phyloP scores from a whole-genome alignment of 192 early-diverging fungal genomes.

The Allomyces macrogynus region DNA sequence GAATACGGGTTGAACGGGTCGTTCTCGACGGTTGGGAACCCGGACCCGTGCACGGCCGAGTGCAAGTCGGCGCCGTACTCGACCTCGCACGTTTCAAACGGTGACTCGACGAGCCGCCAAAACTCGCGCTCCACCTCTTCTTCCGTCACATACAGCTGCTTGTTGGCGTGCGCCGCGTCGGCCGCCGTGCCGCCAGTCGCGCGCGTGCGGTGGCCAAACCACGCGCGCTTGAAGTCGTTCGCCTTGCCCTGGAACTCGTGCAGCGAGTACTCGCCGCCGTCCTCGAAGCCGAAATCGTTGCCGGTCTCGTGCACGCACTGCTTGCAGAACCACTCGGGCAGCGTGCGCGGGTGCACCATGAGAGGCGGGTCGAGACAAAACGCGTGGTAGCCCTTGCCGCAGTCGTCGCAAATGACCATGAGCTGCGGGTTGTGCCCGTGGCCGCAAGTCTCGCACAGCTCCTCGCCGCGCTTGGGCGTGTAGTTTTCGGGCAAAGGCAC shows the following conservation, averaged over 20 bases:
- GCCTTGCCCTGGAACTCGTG: slow-evolving; percentile 55
- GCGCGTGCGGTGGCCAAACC: slow-evolving; percentile 35
- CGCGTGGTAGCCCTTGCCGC: slow-evolving; percentile 64
- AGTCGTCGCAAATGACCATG: slow-evolving; percentile 73
- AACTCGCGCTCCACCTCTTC: slow-evolving; percentile 75
- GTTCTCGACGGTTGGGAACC: slow-evolving; percentile 52
- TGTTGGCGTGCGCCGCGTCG: background rate
- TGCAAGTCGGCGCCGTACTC: slow-evolving; percentile 95
- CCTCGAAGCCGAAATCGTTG: slow-evolving; percentile 85
- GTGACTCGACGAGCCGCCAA: slow-evolving; percentile 72
- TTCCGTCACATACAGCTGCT: slow-evolving; percentile 30
- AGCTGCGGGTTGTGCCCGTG: slow-evolving; percentile 22
- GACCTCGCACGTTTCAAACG: slow-evolving; percentile 73
- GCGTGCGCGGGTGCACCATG: slow-evolving; percentile 22
- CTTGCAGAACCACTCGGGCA: slow-evolving; percentile 68
- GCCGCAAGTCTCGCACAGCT: background rate
- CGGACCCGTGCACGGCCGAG: slow-evolving; percentile 75
- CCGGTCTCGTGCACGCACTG: slow-evolving; percentile 55
- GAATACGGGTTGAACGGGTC: slow-evolving; percentile 45
- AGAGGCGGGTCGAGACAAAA: slow-evolving; percentile 56
- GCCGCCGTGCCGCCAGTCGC: slow-evolving; percentile 5
- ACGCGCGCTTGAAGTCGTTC: slow-evolving; percentile 59
- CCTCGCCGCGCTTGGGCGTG: background rate
- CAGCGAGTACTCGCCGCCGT: slow-evolving; percentile 59
- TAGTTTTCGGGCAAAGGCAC: background rate